These are phyloP conservation scores for Fraxinus anomala DNA, from an alignment of 257 asterid species.

Conservation along the genomic window DNA sequence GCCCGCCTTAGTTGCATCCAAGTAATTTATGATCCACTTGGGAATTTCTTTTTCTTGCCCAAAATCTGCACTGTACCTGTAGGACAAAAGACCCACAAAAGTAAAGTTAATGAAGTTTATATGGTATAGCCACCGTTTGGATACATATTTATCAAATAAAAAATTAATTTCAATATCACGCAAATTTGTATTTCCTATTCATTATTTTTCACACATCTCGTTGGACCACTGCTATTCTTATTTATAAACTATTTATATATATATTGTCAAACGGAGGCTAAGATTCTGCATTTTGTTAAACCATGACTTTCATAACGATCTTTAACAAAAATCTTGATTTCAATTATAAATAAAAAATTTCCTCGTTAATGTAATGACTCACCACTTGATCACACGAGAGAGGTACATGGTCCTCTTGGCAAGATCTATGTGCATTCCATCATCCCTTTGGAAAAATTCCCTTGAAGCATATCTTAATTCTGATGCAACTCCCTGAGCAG, in stretches of 20 bases:
- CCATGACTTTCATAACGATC: not conserved
- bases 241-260: no score
- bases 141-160: no score
- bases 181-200: no score
- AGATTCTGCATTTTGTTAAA: not conserved
- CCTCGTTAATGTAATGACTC: constrained; percentile 21
- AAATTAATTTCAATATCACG: no score
- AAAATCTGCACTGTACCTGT: constrained; percentile 87
- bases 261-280: no score
- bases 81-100: not conserved
- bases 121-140: no score
- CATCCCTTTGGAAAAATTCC: constrained; percentile 80
- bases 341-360: not conserved
- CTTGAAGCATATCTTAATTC: constrained; percentile 69
- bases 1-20: constrained; percentile 89
- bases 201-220: no score
- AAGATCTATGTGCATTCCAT: constrained; percentile 73
- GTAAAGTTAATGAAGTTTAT: not conserved
- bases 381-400: constrained; percentile 73
- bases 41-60: constrained; percentile 73
- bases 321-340: not conserved
- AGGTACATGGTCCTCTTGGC: constrained; percentile 76
- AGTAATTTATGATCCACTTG: constrained; percentile 66
- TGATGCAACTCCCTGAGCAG: constrained; percentile 58
- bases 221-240: no score